Evolutionary conservation across 306 rosid genomes (phyloP).

Genomic region (Trifolium repens): DNA sequence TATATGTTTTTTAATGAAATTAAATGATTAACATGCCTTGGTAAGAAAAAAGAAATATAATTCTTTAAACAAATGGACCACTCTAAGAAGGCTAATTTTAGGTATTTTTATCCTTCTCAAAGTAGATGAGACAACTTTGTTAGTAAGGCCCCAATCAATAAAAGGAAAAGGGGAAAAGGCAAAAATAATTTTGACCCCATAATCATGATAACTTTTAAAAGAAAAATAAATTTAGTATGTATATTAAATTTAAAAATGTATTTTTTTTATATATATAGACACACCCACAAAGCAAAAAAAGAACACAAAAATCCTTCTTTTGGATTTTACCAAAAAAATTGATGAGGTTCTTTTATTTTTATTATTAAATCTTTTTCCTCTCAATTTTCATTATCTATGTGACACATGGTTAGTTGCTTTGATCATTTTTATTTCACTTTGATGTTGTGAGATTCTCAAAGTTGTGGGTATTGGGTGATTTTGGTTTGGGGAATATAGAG

Average conservation of each 20-base stretch:
- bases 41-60: conserved; percentile 51
- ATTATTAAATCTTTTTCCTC: conserved; percentile 1
- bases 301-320: conserved; percentile 60
- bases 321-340: conserved; percentile 57
- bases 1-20: conserved; percentile 46
- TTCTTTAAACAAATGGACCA: conserved; percentile 55
- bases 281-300: conserved; percentile 46
- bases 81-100: conserved; percentile 56
- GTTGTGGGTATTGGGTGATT: conserved; percentile 58
- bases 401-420: conserved; percentile 61
- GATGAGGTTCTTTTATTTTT: conserved; percentile 32
- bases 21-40: conserved; percentile 54
- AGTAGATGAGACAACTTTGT: conserved; percentile 82
- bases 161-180: conserved; percentile 56
- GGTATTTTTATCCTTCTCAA: conserved; percentile 65
- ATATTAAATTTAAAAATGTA: background rate
- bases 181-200: conserved; percentile 76
- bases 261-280: conserved; percentile 20
- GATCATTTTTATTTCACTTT: conserved; percentile 55
- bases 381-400: conserved; percentile 53
- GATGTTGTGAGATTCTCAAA: conserved; percentile 64
- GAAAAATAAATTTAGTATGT: conserved; percentile 18
- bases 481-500: conserved; percentile 58
- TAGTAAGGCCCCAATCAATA: conserved; percentile 68
- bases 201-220: conserved; percentile 62